Conservation (phyloP, 805 yeast genomes). For the Kodamaea kaohsiungensis region DNA sequence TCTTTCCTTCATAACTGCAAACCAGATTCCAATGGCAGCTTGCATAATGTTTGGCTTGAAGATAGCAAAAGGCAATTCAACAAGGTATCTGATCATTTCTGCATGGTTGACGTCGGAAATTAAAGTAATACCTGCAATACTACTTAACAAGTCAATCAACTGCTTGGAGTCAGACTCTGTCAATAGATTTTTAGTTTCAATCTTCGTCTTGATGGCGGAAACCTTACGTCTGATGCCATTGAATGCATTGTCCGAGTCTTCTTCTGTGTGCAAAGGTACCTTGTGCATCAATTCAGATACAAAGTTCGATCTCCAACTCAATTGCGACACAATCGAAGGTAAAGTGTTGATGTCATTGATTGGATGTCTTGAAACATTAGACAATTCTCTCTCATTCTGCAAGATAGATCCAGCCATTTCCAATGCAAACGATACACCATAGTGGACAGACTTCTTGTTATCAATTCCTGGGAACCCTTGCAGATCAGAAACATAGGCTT, state of each 20-base stretch:
- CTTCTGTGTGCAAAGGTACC: constrained; percentile 17
- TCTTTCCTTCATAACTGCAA: constrained; percentile 69
- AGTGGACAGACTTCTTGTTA: constrained; percentile 44
- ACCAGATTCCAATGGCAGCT: constrained; percentile 77
- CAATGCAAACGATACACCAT: constrained; percentile 88
- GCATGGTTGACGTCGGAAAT: constrained; percentile 42
- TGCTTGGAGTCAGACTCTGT: background rate
- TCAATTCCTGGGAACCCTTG: constrained; percentile 10
- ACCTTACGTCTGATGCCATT: constrained; percentile 29
- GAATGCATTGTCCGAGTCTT: constrained; percentile 28
- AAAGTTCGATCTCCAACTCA: constrained; percentile 63
- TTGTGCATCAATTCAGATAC: constrained; percentile 34
- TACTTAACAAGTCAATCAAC: constrained; percentile 39
- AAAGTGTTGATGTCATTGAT: constrained; percentile 53
- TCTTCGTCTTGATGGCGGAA: constrained; percentile 13
- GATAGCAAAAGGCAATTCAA: constrained; percentile 67
- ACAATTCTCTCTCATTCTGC: constrained; percentile 66
- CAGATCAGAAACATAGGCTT: constrained; percentile 61
- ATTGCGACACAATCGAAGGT: constrained; percentile 74
- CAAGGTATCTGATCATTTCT: constrained; percentile 51
- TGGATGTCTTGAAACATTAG: constrained; percentile 43
- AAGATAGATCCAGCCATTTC: constrained; percentile 79
- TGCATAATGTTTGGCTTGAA: constrained; percentile 63
- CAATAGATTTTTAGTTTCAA: background rate
- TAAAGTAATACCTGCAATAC: constrained; percentile 39